Evolutionary conservation across 345 rosid genomes (phyloP), one percentile per base, ranked within the genome.

Genomic region (Arabidopsis arenosa): DNA sequence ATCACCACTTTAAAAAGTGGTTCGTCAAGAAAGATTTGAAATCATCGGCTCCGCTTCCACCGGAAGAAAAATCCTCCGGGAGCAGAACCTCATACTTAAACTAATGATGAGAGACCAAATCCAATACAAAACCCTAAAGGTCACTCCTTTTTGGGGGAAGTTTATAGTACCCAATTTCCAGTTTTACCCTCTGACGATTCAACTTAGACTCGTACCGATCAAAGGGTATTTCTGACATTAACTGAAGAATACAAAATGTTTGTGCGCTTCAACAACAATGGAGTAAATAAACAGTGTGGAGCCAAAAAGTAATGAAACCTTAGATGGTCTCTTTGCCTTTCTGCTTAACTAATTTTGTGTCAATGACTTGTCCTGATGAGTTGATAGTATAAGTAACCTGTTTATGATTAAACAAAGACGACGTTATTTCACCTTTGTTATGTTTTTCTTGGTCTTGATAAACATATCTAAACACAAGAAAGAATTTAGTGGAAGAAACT

Each of bases 301-400:
- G 26, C 26, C 1, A 23, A 7, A 18, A 5, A 1, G 26, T 15
- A 30, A 14, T 52, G 47, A 17, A 37, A 39, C 58, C 57, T 86
- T 71, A 88, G 83, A 89, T 71, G 39, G 18, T 69, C 63, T 69
- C 90, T 81, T 74, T 86, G 21, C 87, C 89, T 36, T 59, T 79
- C 66, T 82, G 85, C 72, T 53, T 83, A 71, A 83, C 75, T 51
- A 79, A 63, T 30, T 70, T 70, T 83, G 76, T 82, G 78, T 80
- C 44, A 45, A 79, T 73, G 0, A 86, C 85, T 72, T 86, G 76
- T 66, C 92, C 92, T 0, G 78, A 75, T 18, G 51, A 76, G 73
- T 82, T 75, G 43, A 92, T 74, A 56, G 81, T 86, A 78, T 86
- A 88, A 14, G 90, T 88, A 11, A 82, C 85, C 93, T 90, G 92